Evolutionary conservation across 2,329 filamentous ascomycete genomes (phyloP), one percentile per base, ranked within the genome.

Genomic region (Aureobasidium sp.): DNA sequence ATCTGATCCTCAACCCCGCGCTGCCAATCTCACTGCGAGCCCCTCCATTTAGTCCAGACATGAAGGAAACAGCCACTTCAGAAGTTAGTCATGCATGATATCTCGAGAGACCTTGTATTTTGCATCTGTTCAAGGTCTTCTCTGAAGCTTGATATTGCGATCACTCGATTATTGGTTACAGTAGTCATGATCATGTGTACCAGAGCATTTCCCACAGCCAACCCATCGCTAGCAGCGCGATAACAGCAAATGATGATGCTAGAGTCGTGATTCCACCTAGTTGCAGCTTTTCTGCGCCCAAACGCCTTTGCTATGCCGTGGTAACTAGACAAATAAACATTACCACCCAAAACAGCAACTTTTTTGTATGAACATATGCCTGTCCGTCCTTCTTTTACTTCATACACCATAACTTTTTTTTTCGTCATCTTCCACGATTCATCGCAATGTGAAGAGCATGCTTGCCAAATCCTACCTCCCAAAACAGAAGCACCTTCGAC

Each of bases 291-390:
- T n/a, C 16, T 48, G 27, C 42, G 30, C 54, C 54, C 32, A 37
- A 58, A 58, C 54, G 21, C 54, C 54, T 47, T 58, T 58, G 54
- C 54, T 58, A 58, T 58, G 54, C 54, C 32, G 32, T 14, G 30
- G 50, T 49, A 42, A 54, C 10, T 30, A 16, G 25, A 42, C 21
- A 29, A 13, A 34, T 37, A 58, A 47, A 30, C 11, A 49, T 21
- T 7, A 45, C n/a, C 42, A 25, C 44, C 32, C 21, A 49, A 45
- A 50, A 51, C 45, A 44, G 6, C 45, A 60, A 51, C 48, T 49
- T 60, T 59, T 60, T 60, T 54, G 25, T 44, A 27, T 29, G 45
- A 50, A 50, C 57, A 41, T 51, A n/a, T 34, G 5, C 21, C 21
- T 25, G 45, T 39, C 34, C 39, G 36, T 45, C 42, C 54, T 58